phyloP scores from a whole-genome alignment of 768 basidiomycete species.

The Mycena vitilis region DNA sequence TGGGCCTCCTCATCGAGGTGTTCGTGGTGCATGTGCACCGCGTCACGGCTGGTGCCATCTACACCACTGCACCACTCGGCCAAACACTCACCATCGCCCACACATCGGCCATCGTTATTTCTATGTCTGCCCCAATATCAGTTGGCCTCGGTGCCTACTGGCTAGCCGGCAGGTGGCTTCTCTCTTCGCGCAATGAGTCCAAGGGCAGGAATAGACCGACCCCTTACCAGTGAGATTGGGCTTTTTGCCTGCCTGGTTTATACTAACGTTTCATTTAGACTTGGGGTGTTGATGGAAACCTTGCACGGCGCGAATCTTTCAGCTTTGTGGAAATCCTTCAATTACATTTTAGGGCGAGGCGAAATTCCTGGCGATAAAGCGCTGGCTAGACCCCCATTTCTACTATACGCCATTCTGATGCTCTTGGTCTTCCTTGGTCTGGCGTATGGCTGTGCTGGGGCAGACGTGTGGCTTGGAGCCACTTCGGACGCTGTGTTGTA shows the following conservation, averaged over 20 bases:
- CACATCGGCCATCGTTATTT: not conserved
- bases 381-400: constrained; percentile 4
- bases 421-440: constrained; percentile 10
- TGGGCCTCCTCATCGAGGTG: too few species aligned
- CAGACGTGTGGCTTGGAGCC: constrained; percentile 4
- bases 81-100: constrained; percentile 8
- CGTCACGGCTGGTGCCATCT: not conserved
- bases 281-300: constrained; percentile 5
- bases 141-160: constrained; percentile 12
- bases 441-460: not conserved
- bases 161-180: constrained; percentile 8
- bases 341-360: constrained; percentile 2
- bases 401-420: constrained; percentile 15
- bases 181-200: not conserved
- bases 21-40: not conserved
- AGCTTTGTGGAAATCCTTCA: constrained; percentile 7
- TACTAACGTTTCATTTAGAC: not conserved
- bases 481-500: constrained; percentile 1
- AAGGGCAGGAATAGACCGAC: constrained; percentile 9
- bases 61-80: constrained; percentile 16
- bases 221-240: constrained; percentile 13
- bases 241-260: too few species aligned
- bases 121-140: not conserved
- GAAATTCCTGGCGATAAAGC: not conserved
- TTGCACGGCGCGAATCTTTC: constrained; percentile 16